Conservation (phyloP, 345 rosid genomes). For the Combretum micranthum region DNA sequence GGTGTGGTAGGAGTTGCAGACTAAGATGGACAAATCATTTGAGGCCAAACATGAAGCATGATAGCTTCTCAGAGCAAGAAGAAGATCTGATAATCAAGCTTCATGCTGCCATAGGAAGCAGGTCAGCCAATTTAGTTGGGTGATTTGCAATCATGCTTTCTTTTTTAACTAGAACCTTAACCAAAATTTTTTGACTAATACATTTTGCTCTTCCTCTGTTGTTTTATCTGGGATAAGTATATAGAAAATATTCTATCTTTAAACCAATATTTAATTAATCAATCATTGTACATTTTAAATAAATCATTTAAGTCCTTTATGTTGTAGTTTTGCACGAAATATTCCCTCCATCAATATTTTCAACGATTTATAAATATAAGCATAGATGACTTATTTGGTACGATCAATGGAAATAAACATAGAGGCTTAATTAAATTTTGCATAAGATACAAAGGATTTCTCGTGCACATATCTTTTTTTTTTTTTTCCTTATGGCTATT, state of each 20-base stretch:
- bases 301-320: no score
- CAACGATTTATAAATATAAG: no score
- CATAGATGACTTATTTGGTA: no score
- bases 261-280: no score
- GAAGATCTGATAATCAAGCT: slow-evolving; percentile 80
- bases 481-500: background rate
- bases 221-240: no score
- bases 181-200: background rate
- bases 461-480: background rate
- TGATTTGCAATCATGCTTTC: background rate
- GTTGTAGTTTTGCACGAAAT: no score
- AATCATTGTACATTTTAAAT: no score
- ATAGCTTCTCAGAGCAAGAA: slow-evolving; percentile 70
- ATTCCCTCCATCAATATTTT: no score
- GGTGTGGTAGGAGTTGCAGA: slow-evolving; percentile 82
- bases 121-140: slow-evolving; percentile 26
- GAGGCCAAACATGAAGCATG: slow-evolving; percentile 54
- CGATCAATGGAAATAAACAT: no score
- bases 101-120: slow-evolving; percentile 90
- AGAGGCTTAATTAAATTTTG: no score
- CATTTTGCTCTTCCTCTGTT: background rate
- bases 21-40: slow-evolving; percentile 67
- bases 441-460: no score
- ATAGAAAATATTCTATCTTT: no score
- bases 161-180: background rate